These are phyloP conservation scores for Bidens hawaiensis DNA, from an alignment of 140 eudicot species.

Conservation along the genomic window DNA sequence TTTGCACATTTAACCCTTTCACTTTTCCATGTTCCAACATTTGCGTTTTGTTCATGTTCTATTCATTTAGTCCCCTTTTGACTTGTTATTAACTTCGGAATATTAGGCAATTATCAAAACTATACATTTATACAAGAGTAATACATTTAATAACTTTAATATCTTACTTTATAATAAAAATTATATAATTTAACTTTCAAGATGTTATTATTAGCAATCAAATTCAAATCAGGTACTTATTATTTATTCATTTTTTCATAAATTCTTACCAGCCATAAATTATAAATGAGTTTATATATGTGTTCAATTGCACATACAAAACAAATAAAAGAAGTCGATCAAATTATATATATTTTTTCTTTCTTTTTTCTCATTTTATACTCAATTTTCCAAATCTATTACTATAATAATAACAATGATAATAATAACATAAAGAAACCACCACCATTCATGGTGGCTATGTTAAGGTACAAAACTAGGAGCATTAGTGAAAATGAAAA, in stretches of 20 bases:
- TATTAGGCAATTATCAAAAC: too few relatives aligned
- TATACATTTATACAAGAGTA: too few relatives aligned
- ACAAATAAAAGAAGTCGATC: not conserved
- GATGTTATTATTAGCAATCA: not conserved
- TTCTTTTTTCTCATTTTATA: not conserved
- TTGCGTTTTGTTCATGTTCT: too few relatives aligned
- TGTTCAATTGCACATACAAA: not conserved
- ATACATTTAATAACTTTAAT: too few relatives aligned
- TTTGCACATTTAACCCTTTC: too few relatives aligned
- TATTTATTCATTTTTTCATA: too few relatives aligned
- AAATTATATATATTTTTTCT: not conserved
- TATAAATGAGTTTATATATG: not conserved
- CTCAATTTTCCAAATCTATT: not conserved
- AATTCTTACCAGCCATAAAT: not conserved
- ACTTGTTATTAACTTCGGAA: too few relatives aligned
- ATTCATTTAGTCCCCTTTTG: too few relatives aligned
- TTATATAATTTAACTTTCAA: not conserved
- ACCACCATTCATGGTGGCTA: constrained; percentile 23
- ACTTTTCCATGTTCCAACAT: too few relatives aligned
- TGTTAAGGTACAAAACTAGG: constrained; percentile 26
- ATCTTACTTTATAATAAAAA: too few relatives aligned
- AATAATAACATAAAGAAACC: constrained; percentile 27
- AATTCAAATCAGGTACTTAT: too few relatives aligned
- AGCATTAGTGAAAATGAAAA: constrained; percentile 27
- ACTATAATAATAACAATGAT: constrained; percentile 22